Evolutionary conservation across 768 basidiomycete species (phyloP), one percentile per base, ranked within the genome.

Genomic region (Boletales sp.): DNA sequence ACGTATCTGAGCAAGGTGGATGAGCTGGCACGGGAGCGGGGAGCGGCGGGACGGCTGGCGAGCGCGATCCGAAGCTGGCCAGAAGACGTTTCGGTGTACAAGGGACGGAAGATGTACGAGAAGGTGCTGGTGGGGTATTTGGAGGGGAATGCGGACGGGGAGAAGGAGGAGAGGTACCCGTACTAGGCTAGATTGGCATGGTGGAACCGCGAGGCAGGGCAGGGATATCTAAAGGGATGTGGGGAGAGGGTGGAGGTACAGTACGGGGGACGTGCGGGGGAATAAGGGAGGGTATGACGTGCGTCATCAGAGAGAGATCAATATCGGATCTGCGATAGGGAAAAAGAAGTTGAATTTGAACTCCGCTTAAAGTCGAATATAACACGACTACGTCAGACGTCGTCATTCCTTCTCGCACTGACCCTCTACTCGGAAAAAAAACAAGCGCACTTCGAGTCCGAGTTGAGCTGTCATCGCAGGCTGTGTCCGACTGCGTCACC

Each of bases 11-110:
- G 75, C 37, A 78, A 78, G 18, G 63, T 86, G 33, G 74, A 71
- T 19, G 74, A 77, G 35, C 64, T 88, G 1, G 70, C 58, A 13
- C 58, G 67, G 46, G 87, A 87, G 62, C 69, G 69, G 8, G 84
- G 81, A 0, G 78, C 84, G 11, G 75, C 84, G 0, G 81, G 76
- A 31, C 70, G 86, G 44, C 66, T 89, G 60, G 84, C 80, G 13
- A 78, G 78, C 43, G 83, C 84, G 6, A 67, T 88, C 44, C 67
- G 79, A 50, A 80, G 80, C 55, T 88, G 86, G 84, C 79, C 82
- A 7, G 73, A 71, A 17, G 83, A 84, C 53, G 80, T 88, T 11
- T 74, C 42, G 2, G 18, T 47, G 9, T 67, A 67, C 46, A 63
- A 63, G 28, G 60, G 63, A 32, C 54, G 63, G 17, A 53, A 57